Base-by-base conservation (phyloP, 2,329 filamentous ascomycete genomes). In the Rhynchosporium agropyri region DNA sequence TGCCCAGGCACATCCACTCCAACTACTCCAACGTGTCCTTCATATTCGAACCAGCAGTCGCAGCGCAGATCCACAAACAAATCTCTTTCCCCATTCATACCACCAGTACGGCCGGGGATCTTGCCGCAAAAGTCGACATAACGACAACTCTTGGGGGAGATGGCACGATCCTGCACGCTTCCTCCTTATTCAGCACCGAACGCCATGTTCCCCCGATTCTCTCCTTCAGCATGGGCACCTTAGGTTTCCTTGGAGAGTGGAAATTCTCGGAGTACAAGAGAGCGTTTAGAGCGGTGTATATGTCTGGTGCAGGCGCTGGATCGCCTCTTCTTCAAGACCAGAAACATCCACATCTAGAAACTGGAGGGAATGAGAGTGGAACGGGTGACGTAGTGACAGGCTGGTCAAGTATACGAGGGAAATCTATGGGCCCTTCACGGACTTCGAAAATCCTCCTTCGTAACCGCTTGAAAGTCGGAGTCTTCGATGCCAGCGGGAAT, bases 161-260 rank as follows among this genome's bases (percentile, higher is more conserved):
- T 75, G 92, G 92, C 65, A 97, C 92, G 2, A 94, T 97, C 60
- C 77, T 97, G 53, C 90, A 91, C 64, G 92, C 92, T 0, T 89
- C 91, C 2, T 93, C 90, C 60, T 83, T 97, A 4, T 98, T 96
- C 78, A 92, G 92, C 63, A 89, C 91, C 43, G 87, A 90, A 50
- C 81, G 84, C 2, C 86, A 87, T 49, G 94, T 99, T 0, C 95
- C 95, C 0, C 95, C 95, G 0, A 90, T 99, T 40, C 80, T 99
- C 7, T 92, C 91, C 1, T 99, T 99, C 74, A 96, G 92, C 74
- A 97, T 99, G 91, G 95, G 95, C 5, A 96, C 94, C 0, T 80
- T 99, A 0, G 95, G 95, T 0, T 99, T 99, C 69, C 79, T 99
- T 7, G 93, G 94, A 15, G 94, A 98, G 77, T 99, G 94, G 93